Conservation (phyloP, 495 filamentous ascomycete genomes). For the Parathielavia appendiculata region DNA sequence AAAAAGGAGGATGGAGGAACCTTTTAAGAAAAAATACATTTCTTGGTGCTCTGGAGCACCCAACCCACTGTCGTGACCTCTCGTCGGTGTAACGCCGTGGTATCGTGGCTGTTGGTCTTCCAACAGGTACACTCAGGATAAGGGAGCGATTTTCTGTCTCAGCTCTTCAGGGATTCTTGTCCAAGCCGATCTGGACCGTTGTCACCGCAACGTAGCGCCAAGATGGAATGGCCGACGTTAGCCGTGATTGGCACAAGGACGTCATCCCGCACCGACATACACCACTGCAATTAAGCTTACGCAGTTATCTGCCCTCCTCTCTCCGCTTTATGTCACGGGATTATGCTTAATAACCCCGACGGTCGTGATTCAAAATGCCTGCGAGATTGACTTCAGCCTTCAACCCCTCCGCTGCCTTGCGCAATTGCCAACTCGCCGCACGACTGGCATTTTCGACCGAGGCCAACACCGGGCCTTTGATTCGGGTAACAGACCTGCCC, state of each 20-base stretch:
- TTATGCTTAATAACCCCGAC: not conserved
- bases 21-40: too few species aligned
- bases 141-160: too few species aligned
- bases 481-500: constrained; percentile 66
- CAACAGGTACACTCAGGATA: too few species aligned
- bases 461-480: constrained; percentile 43
- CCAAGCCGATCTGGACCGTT: not conserved
- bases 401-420: constrained; percentile 7
- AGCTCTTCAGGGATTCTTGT: not conserved
- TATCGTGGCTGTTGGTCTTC: too few species aligned
- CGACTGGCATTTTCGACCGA: constrained; percentile 32
- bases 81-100: too few species aligned
- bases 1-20: too few species aligned
- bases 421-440: constrained; percentile 9
- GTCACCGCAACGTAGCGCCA: not conserved
- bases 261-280: not conserved
- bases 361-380: constrained; percentile 15
- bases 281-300: too few species aligned
- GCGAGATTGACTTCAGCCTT: constrained; percentile 6
- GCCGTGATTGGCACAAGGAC: constrained; percentile 1
- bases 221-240: constrained; percentile 2
- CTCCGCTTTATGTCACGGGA: too few species aligned
- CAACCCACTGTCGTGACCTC: too few species aligned
- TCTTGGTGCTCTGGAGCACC: too few species aligned
- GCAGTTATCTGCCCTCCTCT: too few species aligned